phyloP scores from a whole-genome alignment of 1,139 yeast genomes.

The Casaregolazyma lundiana region DNA sequence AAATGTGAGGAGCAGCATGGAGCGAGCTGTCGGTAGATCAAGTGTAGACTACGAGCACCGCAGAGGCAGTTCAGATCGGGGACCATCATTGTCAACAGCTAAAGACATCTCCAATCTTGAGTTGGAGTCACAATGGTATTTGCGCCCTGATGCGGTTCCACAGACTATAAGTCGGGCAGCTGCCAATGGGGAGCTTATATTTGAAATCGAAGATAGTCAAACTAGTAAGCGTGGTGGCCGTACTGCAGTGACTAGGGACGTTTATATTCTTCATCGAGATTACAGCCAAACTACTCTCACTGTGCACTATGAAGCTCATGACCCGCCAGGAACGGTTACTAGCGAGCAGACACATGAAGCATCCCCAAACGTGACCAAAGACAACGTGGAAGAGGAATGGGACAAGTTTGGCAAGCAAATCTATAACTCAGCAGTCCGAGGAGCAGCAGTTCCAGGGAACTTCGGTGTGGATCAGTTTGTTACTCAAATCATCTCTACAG shows the following conservation, averaged over 20 bases:
- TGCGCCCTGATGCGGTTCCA: slow-evolving; percentile 53
- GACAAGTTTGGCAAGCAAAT: slow-evolving; percentile 35
- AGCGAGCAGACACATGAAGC: slow-evolving; percentile 43
- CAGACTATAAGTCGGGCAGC: slow-evolving; percentile 43
- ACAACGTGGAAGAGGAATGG: slow-evolving; percentile 49
- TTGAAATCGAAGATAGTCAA: slow-evolving; percentile 60
- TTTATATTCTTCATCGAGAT: slow-evolving; percentile 70
- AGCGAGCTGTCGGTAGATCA: slow-evolving; percentile 7
- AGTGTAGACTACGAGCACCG: slow-evolving; percentile 9
- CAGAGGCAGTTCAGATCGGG: slow-evolving; percentile 14
- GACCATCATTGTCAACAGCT: slow-evolving; percentile 18
- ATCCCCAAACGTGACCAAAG: slow-evolving; percentile 46
- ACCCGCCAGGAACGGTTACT: slow-evolving; percentile 52
- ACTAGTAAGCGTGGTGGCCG: slow-evolving; percentile 55
- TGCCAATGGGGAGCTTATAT: slow-evolving; percentile 44
- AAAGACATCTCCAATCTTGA: slow-evolving; percentile 29
- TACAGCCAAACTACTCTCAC: slow-evolving; percentile 59
- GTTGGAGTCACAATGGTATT: slow-evolving; percentile 59
- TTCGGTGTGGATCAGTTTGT: slow-evolving; percentile 29
- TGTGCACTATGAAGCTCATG: slow-evolving; percentile 49
- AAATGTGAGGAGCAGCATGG: slow-evolving; percentile 12
- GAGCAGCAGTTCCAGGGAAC: slow-evolving; percentile 19
- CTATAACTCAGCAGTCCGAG: slow-evolving; percentile 25
- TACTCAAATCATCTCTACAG: slow-evolving; percentile 31
- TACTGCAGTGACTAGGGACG: slow-evolving; percentile 53